Conservation (phyloP, 768 basidiomycete species). For the Lepiota subincarnata region DNA sequence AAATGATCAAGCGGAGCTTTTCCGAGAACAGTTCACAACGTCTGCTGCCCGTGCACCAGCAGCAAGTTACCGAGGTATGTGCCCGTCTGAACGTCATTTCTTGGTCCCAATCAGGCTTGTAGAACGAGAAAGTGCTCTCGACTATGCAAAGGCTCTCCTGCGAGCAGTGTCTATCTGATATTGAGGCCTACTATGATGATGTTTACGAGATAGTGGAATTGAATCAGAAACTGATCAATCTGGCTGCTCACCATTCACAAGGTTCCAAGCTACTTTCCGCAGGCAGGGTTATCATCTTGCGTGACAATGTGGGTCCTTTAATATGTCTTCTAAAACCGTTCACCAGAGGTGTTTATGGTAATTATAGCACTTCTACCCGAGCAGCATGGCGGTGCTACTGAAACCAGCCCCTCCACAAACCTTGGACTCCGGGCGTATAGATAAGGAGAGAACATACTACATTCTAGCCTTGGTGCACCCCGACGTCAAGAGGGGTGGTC, state of each 20-base stretch:
- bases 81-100: slow-evolving; percentile 7
- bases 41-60: slow-evolving; percentile 89
- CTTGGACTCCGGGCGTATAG: slow-evolving; percentile 37
- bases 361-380: slow-evolving; percentile 67
- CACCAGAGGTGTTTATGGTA: not conserved
- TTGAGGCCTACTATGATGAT: slow-evolving; percentile 72
- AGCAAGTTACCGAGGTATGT: slow-evolving; percentile 75
- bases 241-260: slow-evolving; percentile 56
- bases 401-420: slow-evolving; percentile 53
- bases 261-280: slow-evolving; percentile 63
- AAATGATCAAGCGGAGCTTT: slow-evolving; percentile 99
- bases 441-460: slow-evolving; percentile 56
- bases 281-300: slow-evolving; percentile 81
- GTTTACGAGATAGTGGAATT: slow-evolving; percentile 55
- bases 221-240: slow-evolving; percentile 59
- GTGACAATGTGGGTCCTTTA: slow-evolving; percentile 61
- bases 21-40: slow-evolving; percentile 96
- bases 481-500: slow-evolving; percentile 50
- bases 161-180: slow-evolving; percentile 63
- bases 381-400: slow-evolving; percentile 68
- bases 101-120: slow-evolving; percentile 10
- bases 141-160: slow-evolving; percentile 65
- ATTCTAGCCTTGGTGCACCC: slow-evolving; percentile 69
- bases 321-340: not conserved
- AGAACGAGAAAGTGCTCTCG: slow-evolving; percentile 72